These are phyloP conservation scores for Nectriaceae sp. DNA, from an alignment of 2,329 filamentous ascomycete species.

Conservation along the genomic window DNA sequence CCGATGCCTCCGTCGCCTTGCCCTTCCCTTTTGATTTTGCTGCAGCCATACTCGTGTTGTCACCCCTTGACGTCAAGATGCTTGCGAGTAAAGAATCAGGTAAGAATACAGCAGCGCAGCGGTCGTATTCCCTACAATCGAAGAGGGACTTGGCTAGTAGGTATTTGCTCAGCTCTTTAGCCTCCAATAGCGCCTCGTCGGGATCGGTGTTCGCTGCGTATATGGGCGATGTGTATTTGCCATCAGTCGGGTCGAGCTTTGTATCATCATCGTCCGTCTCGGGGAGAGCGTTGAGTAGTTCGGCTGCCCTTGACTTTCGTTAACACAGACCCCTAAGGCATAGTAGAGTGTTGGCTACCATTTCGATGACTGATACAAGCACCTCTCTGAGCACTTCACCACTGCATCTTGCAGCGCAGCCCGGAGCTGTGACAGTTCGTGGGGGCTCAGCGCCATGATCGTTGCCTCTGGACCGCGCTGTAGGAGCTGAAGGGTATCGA, in stretches of 20 bases:
- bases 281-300: slow-evolving; percentile 83
- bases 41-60: slow-evolving; percentile 30
- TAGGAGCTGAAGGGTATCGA: background rate
- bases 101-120: slow-evolving; percentile 86
- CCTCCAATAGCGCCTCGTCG: slow-evolving; percentile 74
- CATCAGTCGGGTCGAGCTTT: slow-evolving; percentile 29
- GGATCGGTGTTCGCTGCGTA: slow-evolving; percentile 64
- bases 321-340: slow-evolving; percentile 10
- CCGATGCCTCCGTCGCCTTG: slow-evolving; percentile 43
- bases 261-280: slow-evolving; percentile 60
- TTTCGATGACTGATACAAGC: slow-evolving; percentile 94
- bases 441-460: slow-evolving; percentile 55
- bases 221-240: slow-evolving; percentile 47
- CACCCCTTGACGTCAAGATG: slow-evolving; percentile 54
- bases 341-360: slow-evolving; percentile 69
- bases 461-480: slow-evolving; percentile 31
- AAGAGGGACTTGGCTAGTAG: slow-evolving; percentile 92
- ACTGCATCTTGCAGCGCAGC: slow-evolving; percentile 81
- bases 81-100: slow-evolving; percentile 77
- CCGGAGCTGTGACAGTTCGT: slow-evolving; percentile 66
- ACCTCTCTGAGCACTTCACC: slow-evolving; percentile 89
- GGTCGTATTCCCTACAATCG: slow-evolving; percentile 92
- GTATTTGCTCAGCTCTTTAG: slow-evolving; percentile 78
- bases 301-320: slow-evolving; percentile 73
- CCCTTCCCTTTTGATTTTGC: slow-evolving; percentile 59